Base-by-base conservation (phyloP, 2,329 filamentous ascomycete species). In the Venturia carpophila region DNA sequence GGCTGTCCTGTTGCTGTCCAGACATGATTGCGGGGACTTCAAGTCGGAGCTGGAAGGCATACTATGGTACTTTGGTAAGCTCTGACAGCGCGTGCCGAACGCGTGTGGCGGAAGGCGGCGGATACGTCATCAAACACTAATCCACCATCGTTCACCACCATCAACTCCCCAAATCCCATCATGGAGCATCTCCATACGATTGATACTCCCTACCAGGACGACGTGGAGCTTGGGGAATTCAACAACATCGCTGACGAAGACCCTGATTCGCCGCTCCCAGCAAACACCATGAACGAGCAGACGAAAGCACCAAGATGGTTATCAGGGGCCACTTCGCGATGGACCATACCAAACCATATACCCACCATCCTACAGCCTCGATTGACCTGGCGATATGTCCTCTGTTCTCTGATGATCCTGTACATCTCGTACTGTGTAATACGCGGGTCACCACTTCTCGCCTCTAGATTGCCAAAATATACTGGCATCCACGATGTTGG, bases 401-500 rank as follows among this genome's bases (percentile, higher is more conserved):
- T 64, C 30, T 41, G 58, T 4, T 27, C 47, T n/a, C 19, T 60
- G 6, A 24, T 60, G 30, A 27, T 64, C 10, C 13, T 64, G 27
- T 64, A 64, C 41, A 41, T 77, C 21, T 72, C 75, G 62, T 71
- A 74, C 68, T 71, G 75, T 66, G 70, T 76, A 34, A 68, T 78
- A 4, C 70, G 76, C 65, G 73, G 71, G 27, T 73, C 79, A 69
- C 77, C 77, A 9, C 71, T 79, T n/a, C 72, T 80, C 55, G 75
- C 73, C 62, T 73, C 72, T 43, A 73, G 74, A 19, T 92, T 95
- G 65, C 88, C 90, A 3, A 78, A 85, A 4, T 93, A 92, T 72
- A 87, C 87, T 0, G 91, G 90, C 0, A 88, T 88, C 0, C 87
- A 91, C 79, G 85, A 86, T 70, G 90, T 94, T 66, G 91, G 90